Percentiles rank a stretch among this genome's conserved stretches.
Evolutionary conservation across 208 protist genomes (phyloP).

Genomic region (Trypanosoma scelopori): DNA sequence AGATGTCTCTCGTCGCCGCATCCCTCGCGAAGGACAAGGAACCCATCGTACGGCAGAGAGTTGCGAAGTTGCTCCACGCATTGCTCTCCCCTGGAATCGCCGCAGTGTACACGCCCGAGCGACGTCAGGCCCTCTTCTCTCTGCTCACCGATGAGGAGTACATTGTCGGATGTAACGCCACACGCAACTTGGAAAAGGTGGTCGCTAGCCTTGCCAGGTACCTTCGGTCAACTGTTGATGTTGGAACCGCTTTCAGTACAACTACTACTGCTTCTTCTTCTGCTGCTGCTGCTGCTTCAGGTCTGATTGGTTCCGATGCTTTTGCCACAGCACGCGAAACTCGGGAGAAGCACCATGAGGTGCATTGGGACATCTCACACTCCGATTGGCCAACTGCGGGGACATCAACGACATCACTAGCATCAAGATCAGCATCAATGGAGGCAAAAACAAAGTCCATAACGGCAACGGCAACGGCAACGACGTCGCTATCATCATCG

Average conservation of each 20-base stretch:
- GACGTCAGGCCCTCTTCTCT: constrained; percentile 9
- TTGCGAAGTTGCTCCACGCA: constrained; percentile 43
- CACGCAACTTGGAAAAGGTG: constrained; percentile 11
- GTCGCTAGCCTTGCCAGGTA: constrained; percentile 14
- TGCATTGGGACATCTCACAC: neutral
- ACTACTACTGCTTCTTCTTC: neutral
- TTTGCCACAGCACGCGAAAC: neutral
- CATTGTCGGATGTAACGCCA: constrained; percentile 14
- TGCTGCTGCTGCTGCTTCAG: neutral
- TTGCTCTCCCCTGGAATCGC: constrained; percentile 32
- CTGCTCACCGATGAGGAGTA: constrained; percentile 21
- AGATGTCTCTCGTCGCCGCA: constrained; percentile 32
- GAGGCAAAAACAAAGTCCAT: too few relatives aligned
- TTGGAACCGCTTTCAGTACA: neutral
- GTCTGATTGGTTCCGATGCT: neutral
- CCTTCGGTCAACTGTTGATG: neutral
- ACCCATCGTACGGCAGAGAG: constrained; percentile 49
- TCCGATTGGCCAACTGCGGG: neutral
- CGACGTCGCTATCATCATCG: too few relatives aligned
- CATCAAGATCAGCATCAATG: too few relatives aligned
- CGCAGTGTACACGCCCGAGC: constrained; percentile 12
- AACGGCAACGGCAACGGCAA: too few relatives aligned
- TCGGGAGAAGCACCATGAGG: too few relatives aligned
- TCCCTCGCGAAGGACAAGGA: constrained; percentile 55
- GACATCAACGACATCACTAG: too few relatives aligned